Base-by-base conservation (phyloP, 768 basidiomycete species). In the Sistotremastrum suecicum region DNA sequence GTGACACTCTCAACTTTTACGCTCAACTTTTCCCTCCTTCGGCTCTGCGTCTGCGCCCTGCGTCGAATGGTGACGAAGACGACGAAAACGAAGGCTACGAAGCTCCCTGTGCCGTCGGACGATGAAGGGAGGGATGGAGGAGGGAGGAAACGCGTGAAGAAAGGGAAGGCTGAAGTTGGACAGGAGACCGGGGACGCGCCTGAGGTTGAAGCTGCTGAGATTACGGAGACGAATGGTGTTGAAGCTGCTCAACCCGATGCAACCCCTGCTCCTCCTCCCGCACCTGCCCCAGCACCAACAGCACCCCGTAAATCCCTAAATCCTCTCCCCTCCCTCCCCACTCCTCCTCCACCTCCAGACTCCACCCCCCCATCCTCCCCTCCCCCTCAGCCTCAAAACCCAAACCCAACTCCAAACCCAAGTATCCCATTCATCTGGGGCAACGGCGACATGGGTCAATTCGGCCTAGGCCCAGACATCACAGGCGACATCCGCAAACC, bases 361-460 rank as follows among this genome's bases (percentile, higher is more conserved):
- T 61, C 63, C 7, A 53, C 60, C 34, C 56, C 51, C 5, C 56
- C 60, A 4, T 47, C 67, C 28, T 20, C 20, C 20, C 20, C 20
- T 20, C 20, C 20, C 20, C 20, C 20, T 20, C 20, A 20, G 20
- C 20, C 20, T 20, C 20, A 20, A 20, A 20, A 20, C 20, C 20
- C 20, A 20, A 20, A 20, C 20, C 20, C 20, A 20, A 20, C 20
- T 20, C 20, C 20, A 20, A 20, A 20, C 20, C 20, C 20, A 20
- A 20, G 20, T 20, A 20, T 20, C 20, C 20, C 20, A 20, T 67
- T 70, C 46, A 59, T 70, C 31, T 71, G 64, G 44, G 71, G 71
- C 1, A 67, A 35, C 20, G 71, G 70, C 30, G 68, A 68, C 51
- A 63, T 64, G 52, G 70, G 68, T 7, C 69, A 72, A 49, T 60